Conservation (phyloP, 768 basidiomycete species). For the Leccinum disarticulatum region DNA sequence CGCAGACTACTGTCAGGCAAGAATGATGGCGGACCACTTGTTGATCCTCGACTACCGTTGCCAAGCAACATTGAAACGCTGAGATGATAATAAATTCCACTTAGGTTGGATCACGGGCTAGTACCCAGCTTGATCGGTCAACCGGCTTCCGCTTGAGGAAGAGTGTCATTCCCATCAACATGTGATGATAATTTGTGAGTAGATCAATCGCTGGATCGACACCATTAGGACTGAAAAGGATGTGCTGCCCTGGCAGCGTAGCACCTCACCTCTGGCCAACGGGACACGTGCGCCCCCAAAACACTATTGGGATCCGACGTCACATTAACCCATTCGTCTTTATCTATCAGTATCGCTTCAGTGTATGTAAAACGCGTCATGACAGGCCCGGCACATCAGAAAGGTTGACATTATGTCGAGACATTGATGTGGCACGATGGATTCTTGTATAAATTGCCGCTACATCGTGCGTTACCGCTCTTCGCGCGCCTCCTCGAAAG, state of each 20-base stretch:
- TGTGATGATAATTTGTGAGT: background rate
- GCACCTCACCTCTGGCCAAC: background rate
- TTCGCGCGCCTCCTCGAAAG: background rate
- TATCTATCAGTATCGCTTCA: background rate
- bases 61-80: background rate
- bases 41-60: background rate
- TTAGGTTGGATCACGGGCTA: background rate
- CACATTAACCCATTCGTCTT: background rate
- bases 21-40: background rate
- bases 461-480: background rate
- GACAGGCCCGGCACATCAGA: background rate
- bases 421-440: background rate
- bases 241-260: background rate
- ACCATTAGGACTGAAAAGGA: background rate
- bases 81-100: background rate
- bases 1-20: background rate
- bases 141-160: background rate
- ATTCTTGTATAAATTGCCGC: background rate
- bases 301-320: background rate
- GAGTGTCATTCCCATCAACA: background rate
- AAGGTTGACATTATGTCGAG: background rate
- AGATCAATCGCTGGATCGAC: background rate
- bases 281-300: background rate
- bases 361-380: background rate
- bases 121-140: background rate